A percentile compares a stretch with the other conserved stretches of the same genome.
Conservation (phyloP, 164 flowering plant genomes). For the Warburgia ugandensis region DNA sequence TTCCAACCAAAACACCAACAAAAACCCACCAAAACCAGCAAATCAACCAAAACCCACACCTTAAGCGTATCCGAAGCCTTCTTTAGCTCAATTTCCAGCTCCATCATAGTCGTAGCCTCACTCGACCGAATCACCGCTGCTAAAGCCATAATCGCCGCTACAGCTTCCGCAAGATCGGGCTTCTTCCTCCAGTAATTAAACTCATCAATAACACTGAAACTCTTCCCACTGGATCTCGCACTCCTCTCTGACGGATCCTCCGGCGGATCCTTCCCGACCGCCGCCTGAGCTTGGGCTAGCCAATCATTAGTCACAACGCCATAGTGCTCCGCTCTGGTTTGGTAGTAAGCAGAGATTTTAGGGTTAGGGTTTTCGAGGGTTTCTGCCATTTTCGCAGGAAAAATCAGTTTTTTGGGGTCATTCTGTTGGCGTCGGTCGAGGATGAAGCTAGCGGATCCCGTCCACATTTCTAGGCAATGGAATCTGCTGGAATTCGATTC, state of each 20-base stretch:
- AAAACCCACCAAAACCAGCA: neutral
- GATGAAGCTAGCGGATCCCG: constrained; percentile 85
- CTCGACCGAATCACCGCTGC: constrained; percentile 75
- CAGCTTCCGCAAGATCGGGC: constrained; percentile 99
- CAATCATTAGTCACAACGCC: constrained; percentile 90
- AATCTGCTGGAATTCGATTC: neutral
- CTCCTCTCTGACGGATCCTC: constrained; percentile 5
- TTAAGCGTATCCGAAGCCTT: constrained; percentile 89
- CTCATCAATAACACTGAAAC: constrained; percentile 77
- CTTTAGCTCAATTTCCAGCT: constrained; percentile 90
- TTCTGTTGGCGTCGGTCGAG: constrained; percentile 29
- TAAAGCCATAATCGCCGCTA: constrained; percentile 87
- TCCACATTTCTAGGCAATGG: constrained; percentile 49
- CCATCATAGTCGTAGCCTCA: constrained; percentile 93
- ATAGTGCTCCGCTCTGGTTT: constrained; percentile 84
- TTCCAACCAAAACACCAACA: neutral
- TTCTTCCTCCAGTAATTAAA: constrained; percentile 85
- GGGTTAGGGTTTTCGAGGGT: constrained; percentile 43
- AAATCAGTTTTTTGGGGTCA: constrained; percentile 15
- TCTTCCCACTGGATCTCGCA: constrained; percentile 15
- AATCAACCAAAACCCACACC: constrained; percentile 23
- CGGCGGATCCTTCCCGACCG: constrained; percentile 29
- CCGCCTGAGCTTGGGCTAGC: constrained; percentile 96
- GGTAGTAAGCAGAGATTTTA: constrained; percentile 78
- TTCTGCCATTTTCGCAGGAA: constrained; percentile 30